Evolutionary conservation across 257 asterid genomes (phyloP), one percentile per base, ranked within the genome.

Genomic region (Solanum tarapatanum): DNA sequence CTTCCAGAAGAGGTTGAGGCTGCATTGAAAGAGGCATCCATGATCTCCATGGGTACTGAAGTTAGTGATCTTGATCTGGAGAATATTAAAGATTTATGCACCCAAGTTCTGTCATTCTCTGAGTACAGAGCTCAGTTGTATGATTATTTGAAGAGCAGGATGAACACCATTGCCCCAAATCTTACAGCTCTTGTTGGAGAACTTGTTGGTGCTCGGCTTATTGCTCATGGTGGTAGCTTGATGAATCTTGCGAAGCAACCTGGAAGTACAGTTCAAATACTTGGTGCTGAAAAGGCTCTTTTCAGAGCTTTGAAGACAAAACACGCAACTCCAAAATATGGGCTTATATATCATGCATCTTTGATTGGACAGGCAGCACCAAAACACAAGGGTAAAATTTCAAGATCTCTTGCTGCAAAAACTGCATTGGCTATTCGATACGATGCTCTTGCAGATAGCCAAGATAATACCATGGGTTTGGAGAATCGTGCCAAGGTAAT

Each of bases 41-140:
- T 91, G 91, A 96, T 96, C 88, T 96, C 99, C 88, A 96, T 96
- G 99, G 99, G 98, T 82, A 96, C 99, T 85, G 99, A 96, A 93
- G 94, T 96, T 60, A 95, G 96, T 85, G 98, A 96, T 43, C 94
- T 95, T 74, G 98, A 96, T 92, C 90, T 95, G 90, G 94, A 92
- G 87, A 96, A 96, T 88, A 95, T 96, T 69, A 96, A 94, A 88
- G 98, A 95, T 86, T 89, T 96, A 43, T 96, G 99, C 93, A 91
- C 75, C 93, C 99, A 96, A 91, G 99, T 96, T 48, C 91, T 96
- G 32, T 93, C 98, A 36, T 95, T 95, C 55, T 86, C 99, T 0
- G 98, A 96, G 77, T 96, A 95, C 90, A 91, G 99, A 89, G 97
- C 97, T 48, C 99, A 96, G 87, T 87, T 96, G 14, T 95, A 91